These are phyloP conservation scores for Neonectria coccinea DNA, from an alignment of 2,329 filamentous ascomycete species.

Conservation along the genomic window DNA sequence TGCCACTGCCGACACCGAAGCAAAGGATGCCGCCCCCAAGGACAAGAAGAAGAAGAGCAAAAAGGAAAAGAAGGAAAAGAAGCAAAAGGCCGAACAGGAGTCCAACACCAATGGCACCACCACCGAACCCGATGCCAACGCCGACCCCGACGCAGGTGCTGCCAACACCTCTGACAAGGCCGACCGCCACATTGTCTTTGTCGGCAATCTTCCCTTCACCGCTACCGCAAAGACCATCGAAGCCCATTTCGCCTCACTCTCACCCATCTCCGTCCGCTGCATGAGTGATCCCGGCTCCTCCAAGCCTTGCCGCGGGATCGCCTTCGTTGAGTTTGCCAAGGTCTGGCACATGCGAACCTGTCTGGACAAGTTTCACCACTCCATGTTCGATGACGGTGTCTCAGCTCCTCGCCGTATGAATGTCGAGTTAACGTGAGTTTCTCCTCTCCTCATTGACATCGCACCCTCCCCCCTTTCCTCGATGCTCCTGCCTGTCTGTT, in stretches of 20 bases:
- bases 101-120: conserved; percentile 33
- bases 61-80: conserved; percentile 44
- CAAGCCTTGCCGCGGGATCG: conserved; percentile 76
- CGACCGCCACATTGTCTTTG: conserved; percentile 50
- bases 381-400: conserved; percentile 72
- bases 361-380: conserved; percentile 90
- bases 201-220: conserved; percentile 87
- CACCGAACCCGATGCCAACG: conserved; percentile 28
- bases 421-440: conserved; percentile 84
- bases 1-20: conserved; percentile 18
- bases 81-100: conserved; percentile 47
- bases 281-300: conserved; percentile 74
- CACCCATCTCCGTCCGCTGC: conserved; percentile 66
- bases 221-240: conserved; percentile 77
- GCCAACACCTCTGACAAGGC: conserved; percentile 36
- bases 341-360: conserved; percentile 94
- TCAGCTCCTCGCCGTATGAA: conserved; percentile 81
- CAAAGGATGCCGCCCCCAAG: conserved; percentile 25
- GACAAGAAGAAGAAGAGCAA: conserved; percentile 37
- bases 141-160: conserved; percentile 19
- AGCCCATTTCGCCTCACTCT: conserved; percentile 81
- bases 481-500: neutral
- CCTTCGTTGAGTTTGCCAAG: conserved; percentile 89
- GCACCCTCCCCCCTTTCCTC: conserved; percentile 4
- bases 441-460: conserved; percentile 8